Evolutionary conservation across 176 grass and related monocot species (phyloP), one percentile per base, ranked within the genome.

Genomic region (Oryza coarctata): DNA sequence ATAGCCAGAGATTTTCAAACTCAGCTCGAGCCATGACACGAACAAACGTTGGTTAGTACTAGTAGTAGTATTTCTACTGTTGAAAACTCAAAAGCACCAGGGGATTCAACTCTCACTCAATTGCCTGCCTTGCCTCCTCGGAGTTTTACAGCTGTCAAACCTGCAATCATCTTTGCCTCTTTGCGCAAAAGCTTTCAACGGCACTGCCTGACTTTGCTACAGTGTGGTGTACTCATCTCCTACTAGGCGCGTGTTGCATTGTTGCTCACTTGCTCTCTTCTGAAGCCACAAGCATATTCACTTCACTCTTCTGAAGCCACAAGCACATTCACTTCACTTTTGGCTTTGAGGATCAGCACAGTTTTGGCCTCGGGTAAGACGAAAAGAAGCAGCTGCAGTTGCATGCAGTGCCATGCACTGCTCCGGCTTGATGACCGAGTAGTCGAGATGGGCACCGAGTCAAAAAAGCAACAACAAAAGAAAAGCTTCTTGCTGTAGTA

Each of bases 361-460:
- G 30, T 64, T 64, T 62, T 70, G 26, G 35, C 85, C 79, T 82
- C 64, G 85, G 79, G 65, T 64, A 23, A 17, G 49, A 23, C 36
- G n/a, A 80, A 35, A 80, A 75, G 63, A 28, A 13, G 20, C 10
- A n/a, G 70, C 18, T 25, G 63, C 75, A 34, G 78, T 52, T 49
- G 68, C 65, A 70, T 23, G 71, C 60, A 55, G 33, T 43, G 39
- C 27, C 25, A 38, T 66, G 32, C 29, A 23, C 38, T 64, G 76
- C 25, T 6, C 18, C 36, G 29, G 41, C 47, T 74, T 26, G 55
- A 25, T n/a, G 20, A n/a, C 55, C 23, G 22, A 11, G 55, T 11
- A 11, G 55, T 11, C 55, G 55, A 60, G n/a, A 60, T 4, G 55
- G 15, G 45, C 6, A 45, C 43, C 2, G 52, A 60, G 55, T 60